Conservation (phyloP, 257 asterid species). For the Solanum bulbocastanum region DNA sequence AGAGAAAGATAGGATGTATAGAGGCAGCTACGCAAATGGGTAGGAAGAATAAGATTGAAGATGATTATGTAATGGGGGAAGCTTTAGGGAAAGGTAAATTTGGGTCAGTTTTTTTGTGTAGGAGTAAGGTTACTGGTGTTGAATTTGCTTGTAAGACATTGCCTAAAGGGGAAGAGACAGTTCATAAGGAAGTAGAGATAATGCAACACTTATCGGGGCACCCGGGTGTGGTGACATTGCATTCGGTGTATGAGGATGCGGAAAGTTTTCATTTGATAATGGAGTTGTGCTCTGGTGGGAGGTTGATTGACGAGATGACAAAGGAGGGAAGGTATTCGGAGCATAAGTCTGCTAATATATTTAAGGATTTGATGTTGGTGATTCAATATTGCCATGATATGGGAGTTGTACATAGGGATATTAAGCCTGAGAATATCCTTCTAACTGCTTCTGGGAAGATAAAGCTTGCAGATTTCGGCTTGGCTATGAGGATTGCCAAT, state of each 20-base stretch:
- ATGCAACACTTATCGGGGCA: conserved; percentile 45
- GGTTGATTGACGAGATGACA: conserved; percentile 36
- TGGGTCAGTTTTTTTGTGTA: conserved; percentile 33
- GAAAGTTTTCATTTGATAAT: conserved; percentile 36
- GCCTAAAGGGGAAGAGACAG: conserved; percentile 40
- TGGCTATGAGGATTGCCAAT: conserved; percentile 41
- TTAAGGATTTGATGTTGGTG: conserved; percentile 36
- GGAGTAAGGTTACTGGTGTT: conserved; percentile 24
- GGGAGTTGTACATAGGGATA: conserved; percentile 46
- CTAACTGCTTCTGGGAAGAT: conserved; percentile 32
- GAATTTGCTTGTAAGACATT: conserved; percentile 34
- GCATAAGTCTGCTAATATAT: conserved; percentile 32
- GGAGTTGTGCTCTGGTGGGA: conserved; percentile 45
- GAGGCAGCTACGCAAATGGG: conserved; percentile 34
- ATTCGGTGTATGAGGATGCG: conserved; percentile 32
- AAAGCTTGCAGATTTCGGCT: conserved; percentile 46
- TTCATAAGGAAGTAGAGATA: conserved; percentile 39
- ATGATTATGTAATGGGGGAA: conserved; percentile 26
- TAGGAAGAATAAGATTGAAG: conserved; percentile 31
- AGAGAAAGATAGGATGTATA: conserved; percentile 38
- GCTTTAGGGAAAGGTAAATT: conserved; percentile 35
- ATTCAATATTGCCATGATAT: conserved; percentile 42
- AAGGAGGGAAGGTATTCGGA: conserved; percentile 26
- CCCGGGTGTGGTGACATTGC: conserved; percentile 33
- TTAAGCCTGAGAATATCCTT: conserved; percentile 43